Percentiles rank a stretch among this genome's conserved stretches.
These are phyloP conservation scores for Podila epigama DNA, from an alignment of 192 early-diverging fungal species.

Conservation along the genomic window DNA sequence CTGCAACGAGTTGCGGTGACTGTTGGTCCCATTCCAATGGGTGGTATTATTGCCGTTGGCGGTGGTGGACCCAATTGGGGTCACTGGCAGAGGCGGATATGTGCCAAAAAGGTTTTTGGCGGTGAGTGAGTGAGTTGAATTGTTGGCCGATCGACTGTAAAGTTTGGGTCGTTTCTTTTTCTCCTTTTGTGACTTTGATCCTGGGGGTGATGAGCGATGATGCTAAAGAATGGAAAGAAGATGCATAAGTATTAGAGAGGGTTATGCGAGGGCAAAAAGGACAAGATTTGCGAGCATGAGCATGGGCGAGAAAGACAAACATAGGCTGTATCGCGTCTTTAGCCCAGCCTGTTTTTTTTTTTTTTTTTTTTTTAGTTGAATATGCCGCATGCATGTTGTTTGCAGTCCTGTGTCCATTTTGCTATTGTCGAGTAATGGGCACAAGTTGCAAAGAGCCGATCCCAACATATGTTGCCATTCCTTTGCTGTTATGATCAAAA, in stretches of 20 bases:
- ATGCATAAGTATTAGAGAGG: neutral
- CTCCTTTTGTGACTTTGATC: slow-evolving; percentile 26
- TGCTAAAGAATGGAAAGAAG: slow-evolving; percentile 4
- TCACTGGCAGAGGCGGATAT: slow-evolving; percentile 25
- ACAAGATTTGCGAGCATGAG: neutral
- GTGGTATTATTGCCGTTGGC: slow-evolving; percentile 9
- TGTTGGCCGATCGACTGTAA: slow-evolving; percentile 36
- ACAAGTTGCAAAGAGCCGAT: no score
- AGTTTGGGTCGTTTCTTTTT: slow-evolving; percentile 41
- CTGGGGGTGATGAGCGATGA: neutral
- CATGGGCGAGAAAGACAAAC: no score
- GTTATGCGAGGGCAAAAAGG: neutral
- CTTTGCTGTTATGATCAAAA: neutral
- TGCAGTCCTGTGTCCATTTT: no score
- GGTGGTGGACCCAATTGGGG: slow-evolving; percentile 6
- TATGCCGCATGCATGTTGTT: no score
- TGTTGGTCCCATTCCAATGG: neutral
- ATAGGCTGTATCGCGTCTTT: no score
- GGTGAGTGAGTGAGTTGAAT: slow-evolving; percentile 25
- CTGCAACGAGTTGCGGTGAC: slow-evolving; percentile 5
- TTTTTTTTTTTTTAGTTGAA: no score
- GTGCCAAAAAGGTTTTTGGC: slow-evolving; percentile 18
- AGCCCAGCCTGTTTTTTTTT: no score
- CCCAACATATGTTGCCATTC: no score
- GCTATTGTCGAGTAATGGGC: no score